Evolutionary conservation across 2,329 filamentous ascomycete species (phyloP), one percentile per base, ranked within the genome.

Genomic region (Sporothrix euskadiensis): DNA sequence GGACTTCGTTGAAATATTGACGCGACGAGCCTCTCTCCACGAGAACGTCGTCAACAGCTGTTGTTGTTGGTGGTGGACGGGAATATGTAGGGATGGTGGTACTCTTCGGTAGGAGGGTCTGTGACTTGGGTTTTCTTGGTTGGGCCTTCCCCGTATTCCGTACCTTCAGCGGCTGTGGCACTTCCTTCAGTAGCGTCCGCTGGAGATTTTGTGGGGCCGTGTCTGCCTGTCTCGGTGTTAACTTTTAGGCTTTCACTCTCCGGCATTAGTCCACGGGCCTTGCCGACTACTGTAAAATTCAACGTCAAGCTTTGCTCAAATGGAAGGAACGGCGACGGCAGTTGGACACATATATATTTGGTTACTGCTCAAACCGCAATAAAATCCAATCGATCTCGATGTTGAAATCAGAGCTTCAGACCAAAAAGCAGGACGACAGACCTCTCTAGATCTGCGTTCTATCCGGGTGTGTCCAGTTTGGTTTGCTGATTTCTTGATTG

Each of bases 1-100:
- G 5, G 4, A 44, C 68, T 32, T 70, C 52, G n/a, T 70, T 59
- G 22, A 70, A 59, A 9, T 70, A 70, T 8, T 70, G 68, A 7
- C 52, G 59, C n/a, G 68, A 70, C 3, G 68, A 59, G 16, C 68
- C 68, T 16, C n/a, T 44, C 22, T 70, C 32, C 2, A 70, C 52
- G 3, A 59, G 68, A 2, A 70, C 52, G 35, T 59, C 68, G n/a
- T 59, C 52, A 2, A 16, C 39, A 10, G 63, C 5, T 2, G 41
- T 4, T 19, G 3, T 12, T 16, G 22, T 49, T 19, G 63, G 41
- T 19, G 19, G 9, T 32, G 1, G 32, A 5, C 22, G 3, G 14
- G n/a, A 19, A 32, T 65, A 16, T 26, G n/a, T 10, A 35, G 16
- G 3, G 57, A 32, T 22, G 22, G 22, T 5, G 4, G 22, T 30